Base-by-base conservation (phyloP, 1,139 yeast genomes). In the Geotrichum fermentans region DNA sequence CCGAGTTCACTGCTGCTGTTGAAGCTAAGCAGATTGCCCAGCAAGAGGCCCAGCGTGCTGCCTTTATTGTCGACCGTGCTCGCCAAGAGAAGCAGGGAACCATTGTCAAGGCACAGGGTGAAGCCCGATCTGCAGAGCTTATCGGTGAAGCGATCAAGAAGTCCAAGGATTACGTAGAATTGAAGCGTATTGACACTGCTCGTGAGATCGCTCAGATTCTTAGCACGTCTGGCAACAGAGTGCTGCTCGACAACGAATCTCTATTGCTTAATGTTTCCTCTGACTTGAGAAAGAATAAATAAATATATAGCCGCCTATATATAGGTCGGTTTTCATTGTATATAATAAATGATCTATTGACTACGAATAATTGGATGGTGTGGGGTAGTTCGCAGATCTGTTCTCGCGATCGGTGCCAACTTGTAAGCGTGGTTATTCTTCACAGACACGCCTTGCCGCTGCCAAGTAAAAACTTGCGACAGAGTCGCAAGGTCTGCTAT, bases 11-110 rank as follows among this genome's bases (percentile, higher is more conserved):
- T 49, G 82, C 84, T 43, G 98, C 99, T 2, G 99, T 92, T 47
- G 99, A 92, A 72, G 96, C 97, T 52, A 92, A 92, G 72, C 98
- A 92, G 73, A 92, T 92, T 68, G 98, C 99, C 32, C 98, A 94
- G 71, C 99, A 92, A 73, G 98, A 92, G 67, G 97, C 98, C 26
- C 97, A 92, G 72, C 82, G 96, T 68, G 97, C 98, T 13, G 97
- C 97, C 0, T 94, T 90, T 60, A 75, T 92, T 46, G 98, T 92
- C 49, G 98, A 92, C 69, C 87, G 90, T 65, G 98, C 99, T 16
- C 82, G 86, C 59, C 98, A 94, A 70, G 98, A 92, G 72, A 92
- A 92, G 69, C 97, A 92, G 69, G 95, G 94, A 66, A 77, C 87
- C 73, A 95, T 92, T 58, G 97, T 92, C 52, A 88, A 85, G 68